phyloP scores from a whole-genome alignment of 2,329 filamentous ascomycete genomes.

The Pseudocercospora fuligena region DNA sequence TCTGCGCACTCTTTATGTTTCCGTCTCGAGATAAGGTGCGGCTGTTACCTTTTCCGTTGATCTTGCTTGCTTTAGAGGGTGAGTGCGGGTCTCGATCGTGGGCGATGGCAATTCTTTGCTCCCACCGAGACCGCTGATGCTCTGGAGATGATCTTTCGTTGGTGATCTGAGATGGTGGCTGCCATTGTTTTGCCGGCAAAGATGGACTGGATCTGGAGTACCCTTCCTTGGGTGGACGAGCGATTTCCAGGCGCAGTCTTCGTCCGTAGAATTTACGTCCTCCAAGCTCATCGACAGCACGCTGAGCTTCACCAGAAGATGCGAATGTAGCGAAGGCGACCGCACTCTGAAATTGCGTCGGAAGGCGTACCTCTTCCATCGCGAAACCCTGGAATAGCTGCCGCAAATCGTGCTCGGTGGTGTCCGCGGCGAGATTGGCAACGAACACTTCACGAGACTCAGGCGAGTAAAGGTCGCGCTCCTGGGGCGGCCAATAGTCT shows the following conservation, averaged over 20 bases:
- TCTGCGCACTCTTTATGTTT: background rate
- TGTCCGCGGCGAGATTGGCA: background rate
- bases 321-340: background rate
- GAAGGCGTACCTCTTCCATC: background rate
- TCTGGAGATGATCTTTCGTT: background rate
- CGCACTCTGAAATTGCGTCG: background rate
- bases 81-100: background rate
- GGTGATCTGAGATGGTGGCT: background rate
- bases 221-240: background rate
- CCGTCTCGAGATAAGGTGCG: background rate
- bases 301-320: background rate
- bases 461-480: conserved; percentile 12
- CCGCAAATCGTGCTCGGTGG: background rate
- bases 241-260: background rate
- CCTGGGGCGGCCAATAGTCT: conserved; percentile 13
- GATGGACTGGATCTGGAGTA: background rate
- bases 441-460: background rate
- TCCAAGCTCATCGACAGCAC: background rate
- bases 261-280: background rate
- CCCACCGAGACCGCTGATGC: background rate
- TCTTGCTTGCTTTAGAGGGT: background rate
- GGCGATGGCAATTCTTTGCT: background rate
- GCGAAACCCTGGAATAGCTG: conserved; percentile 1
- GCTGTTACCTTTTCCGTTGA: background rate
- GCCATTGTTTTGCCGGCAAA: background rate